phyloP scores from a whole-genome alignment of 768 basidiomycete species.

The Arthromyces matolae region DNA sequence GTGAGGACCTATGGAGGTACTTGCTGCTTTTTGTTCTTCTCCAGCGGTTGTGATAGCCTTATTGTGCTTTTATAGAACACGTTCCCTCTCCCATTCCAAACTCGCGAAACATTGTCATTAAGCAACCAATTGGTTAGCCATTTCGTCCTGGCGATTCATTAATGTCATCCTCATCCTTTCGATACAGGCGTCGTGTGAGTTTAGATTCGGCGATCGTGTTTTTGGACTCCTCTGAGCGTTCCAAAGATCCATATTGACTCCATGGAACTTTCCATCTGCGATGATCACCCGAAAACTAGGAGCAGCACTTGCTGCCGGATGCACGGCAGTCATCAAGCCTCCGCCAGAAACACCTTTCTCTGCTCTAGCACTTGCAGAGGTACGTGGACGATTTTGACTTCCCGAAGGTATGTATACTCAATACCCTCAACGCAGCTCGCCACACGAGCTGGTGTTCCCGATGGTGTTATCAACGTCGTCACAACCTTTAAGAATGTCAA shows the following conservation, averaged over 20 bases:
- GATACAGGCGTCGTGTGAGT: slow-evolving; percentile 40
- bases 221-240: slow-evolving; percentile 1
- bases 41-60: neutral
- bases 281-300: slow-evolving; percentile 93
- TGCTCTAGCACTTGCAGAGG: slow-evolving; percentile 87
- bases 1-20: slow-evolving; percentile 83
- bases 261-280: slow-evolving; percentile 94
- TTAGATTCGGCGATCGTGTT: neutral
- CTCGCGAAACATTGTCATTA: slow-evolving; percentile 83
- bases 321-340: slow-evolving; percentile 92
- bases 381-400: slow-evolving; percentile 23
- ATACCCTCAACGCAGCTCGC: slow-evolving; percentile 49
- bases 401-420: neutral
- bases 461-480: slow-evolving; percentile 93
- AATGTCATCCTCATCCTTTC: neutral
- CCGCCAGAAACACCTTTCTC: slow-evolving; percentile 95
- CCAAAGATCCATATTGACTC: slow-evolving; percentile 70
- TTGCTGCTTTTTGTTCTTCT: slow-evolving; percentile 23
- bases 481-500: slow-evolving; percentile 80
- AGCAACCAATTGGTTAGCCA: slow-evolving; percentile 80
- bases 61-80: slow-evolving; percentile 47
- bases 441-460: slow-evolving; percentile 86
- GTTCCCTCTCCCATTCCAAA: slow-evolving; percentile 72
- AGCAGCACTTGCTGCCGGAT: slow-evolving; percentile 92
- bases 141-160: neutral